Evolutionary conservation across 83 land plant species (phyloP).

Genomic region (Isoetes engelmannii): DNA sequence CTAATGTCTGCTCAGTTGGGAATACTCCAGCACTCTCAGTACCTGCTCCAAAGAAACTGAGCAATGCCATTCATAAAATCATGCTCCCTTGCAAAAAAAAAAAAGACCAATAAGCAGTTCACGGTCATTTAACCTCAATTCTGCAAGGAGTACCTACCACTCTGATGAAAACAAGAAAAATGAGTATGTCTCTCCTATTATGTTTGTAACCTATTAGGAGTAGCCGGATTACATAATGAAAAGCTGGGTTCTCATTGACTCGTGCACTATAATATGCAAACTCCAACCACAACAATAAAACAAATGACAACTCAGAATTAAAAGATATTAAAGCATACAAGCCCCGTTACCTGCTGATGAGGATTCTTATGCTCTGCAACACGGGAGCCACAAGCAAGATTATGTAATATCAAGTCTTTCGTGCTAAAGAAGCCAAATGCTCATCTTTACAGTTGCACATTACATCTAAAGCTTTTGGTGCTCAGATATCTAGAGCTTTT

Average conservation of each 20-base stretch:
- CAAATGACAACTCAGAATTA: background rate
- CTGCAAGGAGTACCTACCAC: background rate
- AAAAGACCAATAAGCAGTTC: background rate
- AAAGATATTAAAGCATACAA: background rate
- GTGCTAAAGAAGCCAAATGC: constrained; percentile 14
- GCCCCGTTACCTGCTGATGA: constrained; percentile 4
- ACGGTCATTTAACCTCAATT: background rate
- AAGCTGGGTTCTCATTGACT: background rate
- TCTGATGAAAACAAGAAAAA: background rate
- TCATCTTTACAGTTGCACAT: constrained; percentile 13
- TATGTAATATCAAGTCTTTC: constrained; percentile 1
- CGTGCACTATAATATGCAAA: background rate
- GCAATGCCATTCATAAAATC: background rate
- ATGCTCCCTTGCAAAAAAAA: background rate
- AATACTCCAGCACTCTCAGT: constrained; percentile 76
- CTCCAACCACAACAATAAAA: background rate
- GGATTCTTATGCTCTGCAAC: constrained; percentile 15
- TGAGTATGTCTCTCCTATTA: background rate
- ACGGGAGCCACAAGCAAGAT: constrained; percentile 11
- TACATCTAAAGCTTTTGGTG: constrained; percentile 14
- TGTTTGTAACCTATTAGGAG: background rate
- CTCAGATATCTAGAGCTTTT: constrained; percentile 16
- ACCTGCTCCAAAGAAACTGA: constrained; percentile 36
- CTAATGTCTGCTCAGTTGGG: constrained; percentile 72
- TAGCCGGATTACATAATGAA: background rate